phyloP scores from a whole-genome alignment of 2,329 filamentous ascomycete genomes.

The Amauroascus verrucosus region DNA sequence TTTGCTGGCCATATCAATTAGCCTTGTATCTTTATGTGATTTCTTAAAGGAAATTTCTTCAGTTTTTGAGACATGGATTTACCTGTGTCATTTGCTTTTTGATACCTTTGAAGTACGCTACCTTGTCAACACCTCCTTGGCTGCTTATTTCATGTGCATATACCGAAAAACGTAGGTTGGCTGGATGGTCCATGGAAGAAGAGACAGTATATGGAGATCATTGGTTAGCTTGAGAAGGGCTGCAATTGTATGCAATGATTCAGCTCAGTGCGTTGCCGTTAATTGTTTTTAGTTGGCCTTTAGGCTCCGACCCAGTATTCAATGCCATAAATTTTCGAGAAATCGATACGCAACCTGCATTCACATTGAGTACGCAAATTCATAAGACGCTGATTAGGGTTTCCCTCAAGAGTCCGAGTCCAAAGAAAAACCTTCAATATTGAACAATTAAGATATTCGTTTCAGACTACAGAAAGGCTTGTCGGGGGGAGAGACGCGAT shows the following conservation, averaged over 20 bases:
- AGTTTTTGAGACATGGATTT: not conserved
- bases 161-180: not conserved
- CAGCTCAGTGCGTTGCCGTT: not conserved
- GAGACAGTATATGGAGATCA: not conserved
- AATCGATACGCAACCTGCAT: too few species aligned
- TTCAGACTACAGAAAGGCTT: too few species aligned
- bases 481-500: conserved; percentile 3
- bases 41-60: not conserved
- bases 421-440: too few species aligned
- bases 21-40: not conserved
- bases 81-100: not conserved
- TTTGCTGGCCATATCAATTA: not conserved
- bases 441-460: not conserved
- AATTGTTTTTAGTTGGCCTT: not conserved
- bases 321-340: not conserved
- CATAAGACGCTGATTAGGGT: too few species aligned
- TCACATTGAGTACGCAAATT: too few species aligned
- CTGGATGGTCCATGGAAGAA: not conserved
- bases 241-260: not conserved
- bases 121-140: not conserved
- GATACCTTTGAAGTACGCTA: not conserved
- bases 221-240: not conserved
- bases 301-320: not conserved
- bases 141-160: not conserved
- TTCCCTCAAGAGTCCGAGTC: not conserved